Conservation (phyloP, 148 eudicot genomes). For the Polygonum maritimum region DNA sequence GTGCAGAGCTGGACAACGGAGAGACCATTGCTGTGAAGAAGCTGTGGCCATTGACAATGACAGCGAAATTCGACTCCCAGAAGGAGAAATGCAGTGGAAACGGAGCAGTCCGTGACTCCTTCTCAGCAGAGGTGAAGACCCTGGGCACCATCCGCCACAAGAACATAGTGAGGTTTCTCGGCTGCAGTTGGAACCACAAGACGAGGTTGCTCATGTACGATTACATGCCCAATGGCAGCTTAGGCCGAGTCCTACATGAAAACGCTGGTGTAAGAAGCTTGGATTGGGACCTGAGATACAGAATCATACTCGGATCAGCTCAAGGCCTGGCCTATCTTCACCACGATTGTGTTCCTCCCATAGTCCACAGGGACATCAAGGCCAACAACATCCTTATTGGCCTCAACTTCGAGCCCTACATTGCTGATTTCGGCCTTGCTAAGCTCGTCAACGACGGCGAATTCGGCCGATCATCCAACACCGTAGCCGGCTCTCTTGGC, state of each 20-base stretch:
- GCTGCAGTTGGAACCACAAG: conserved; percentile 67
- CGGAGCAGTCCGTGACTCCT: conserved; percentile 53
- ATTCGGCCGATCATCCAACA: conserved; percentile 54
- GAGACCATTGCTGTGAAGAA: conserved; percentile 78
- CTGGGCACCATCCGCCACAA: conserved; percentile 80
- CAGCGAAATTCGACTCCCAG: conserved; percentile 20
- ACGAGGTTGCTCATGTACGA: conserved; percentile 76
- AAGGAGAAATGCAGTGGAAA: conserved; percentile 23
- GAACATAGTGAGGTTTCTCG: conserved; percentile 75
- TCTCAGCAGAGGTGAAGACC: conserved; percentile 76
- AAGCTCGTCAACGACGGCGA: conserved; percentile 70
- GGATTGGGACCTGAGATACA: conserved; percentile 73
- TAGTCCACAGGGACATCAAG: conserved; percentile 84
- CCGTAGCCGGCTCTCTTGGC: conserved; percentile 82
- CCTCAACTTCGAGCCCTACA: conserved; percentile 63
- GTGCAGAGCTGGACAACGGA: conserved; percentile 51
- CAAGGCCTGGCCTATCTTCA: conserved; percentile 73
- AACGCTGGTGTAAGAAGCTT: conserved; percentile 35
- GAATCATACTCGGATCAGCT: conserved; percentile 61
- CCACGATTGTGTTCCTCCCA: conserved; percentile 88
- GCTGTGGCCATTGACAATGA: conserved; percentile 51
- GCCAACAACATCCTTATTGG: conserved; percentile 82
- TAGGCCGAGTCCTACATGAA: conserved; percentile 63
- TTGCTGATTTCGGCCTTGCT: conserved; percentile 87
- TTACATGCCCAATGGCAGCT: conserved; percentile 91